phyloP scores from a whole-genome alignment of 495 filamentous ascomycete species.

The Penicillium daleae region DNA sequence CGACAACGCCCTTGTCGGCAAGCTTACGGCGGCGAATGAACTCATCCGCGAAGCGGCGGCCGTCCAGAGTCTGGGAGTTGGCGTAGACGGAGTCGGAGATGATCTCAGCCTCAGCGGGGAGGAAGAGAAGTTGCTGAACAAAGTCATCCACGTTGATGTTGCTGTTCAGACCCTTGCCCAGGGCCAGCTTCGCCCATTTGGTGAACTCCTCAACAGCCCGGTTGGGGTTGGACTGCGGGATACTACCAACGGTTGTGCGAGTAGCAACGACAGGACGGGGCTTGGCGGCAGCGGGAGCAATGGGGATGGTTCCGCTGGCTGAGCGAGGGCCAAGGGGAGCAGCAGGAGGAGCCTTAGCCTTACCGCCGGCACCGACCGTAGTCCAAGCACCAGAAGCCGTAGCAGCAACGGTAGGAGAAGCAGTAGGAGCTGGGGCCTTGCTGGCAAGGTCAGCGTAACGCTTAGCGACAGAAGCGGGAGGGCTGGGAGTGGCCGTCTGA shows the following conservation, averaged over 20 bases:
- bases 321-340: constrained; percentile 60
- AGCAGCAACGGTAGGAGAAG: constrained; percentile 37
- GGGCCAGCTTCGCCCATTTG: constrained; percentile 82
- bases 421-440: constrained; percentile 60
- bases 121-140: constrained; percentile 68
- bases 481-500: constrained; percentile 45
- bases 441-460: constrained; percentile 94
- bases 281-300: constrained; percentile 44
- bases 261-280: constrained; percentile 33
- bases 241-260: constrained; percentile 38
- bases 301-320: constrained; percentile 51
- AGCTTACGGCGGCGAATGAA: constrained; percentile 90
- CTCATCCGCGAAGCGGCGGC: constrained; percentile 90
- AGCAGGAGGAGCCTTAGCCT: constrained; percentile 74
- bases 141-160: constrained; percentile 80
- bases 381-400: constrained; percentile 73
- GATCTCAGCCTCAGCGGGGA: constrained; percentile 76
- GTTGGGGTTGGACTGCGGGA: constrained; percentile 49
- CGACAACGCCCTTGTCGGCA: constrained; percentile 84
- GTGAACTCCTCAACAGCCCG: constrained; percentile 84
- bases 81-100: constrained; percentile 89
- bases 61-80: constrained; percentile 83
- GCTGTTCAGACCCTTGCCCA: constrained; percentile 63
- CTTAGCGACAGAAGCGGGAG: constrained; percentile 69
- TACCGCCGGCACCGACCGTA: constrained; percentile 93